Evolutionary conservation across 2,329 filamentous ascomycete species (phyloP).

Genomic region (Fusarium foetens): DNA sequence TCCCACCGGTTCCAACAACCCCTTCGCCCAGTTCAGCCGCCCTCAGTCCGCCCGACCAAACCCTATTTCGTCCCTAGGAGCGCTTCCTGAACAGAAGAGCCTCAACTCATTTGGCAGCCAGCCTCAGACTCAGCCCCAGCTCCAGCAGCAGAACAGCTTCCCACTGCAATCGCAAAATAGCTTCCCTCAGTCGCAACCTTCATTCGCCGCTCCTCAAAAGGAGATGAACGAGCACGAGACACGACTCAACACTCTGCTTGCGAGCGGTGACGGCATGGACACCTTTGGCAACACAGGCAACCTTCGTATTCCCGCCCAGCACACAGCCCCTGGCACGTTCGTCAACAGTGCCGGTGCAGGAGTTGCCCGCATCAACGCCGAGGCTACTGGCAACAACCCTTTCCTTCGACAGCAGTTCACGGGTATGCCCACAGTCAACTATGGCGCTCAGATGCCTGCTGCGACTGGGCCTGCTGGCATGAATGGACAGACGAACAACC

Average conservation of each 20-base stretch:
- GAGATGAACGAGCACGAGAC: conserved; percentile 72
- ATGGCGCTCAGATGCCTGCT: conserved; percentile 62
- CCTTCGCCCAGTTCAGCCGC: conserved; percentile 82
- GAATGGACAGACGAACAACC: conserved; percentile 66
- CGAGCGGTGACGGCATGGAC: conserved; percentile 91
- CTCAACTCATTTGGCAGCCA: conserved; percentile 65
- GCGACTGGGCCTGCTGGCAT: conserved; percentile 67
- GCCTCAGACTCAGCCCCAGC: conserved; percentile 53
- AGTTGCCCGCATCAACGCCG: conserved; percentile 72
- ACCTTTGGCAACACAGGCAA: conserved; percentile 98
- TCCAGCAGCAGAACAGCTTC: conserved; percentile 51
- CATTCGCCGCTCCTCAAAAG: conserved; percentile 58
- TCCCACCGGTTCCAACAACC: conserved; percentile 96
- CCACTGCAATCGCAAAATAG: conserved; percentile 51
- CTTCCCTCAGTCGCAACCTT: conserved; percentile 46
- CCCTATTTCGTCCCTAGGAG: conserved; percentile 75
- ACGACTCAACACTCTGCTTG: conserved; percentile 85
- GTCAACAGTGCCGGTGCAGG: conserved; percentile 93
- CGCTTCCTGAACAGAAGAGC: conserved; percentile 85
- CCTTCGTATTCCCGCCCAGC: conserved; percentile 92
- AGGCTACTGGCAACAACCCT: conserved; percentile 87
- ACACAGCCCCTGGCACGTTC: conserved; percentile 95
- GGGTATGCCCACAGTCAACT: conserved; percentile 72
- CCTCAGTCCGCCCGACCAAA: conserved; percentile 63
- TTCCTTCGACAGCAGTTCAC: conserved; percentile 89